Evolutionary conservation across 768 basidiomycete species (phyloP).

Genomic region (Amanita molliuscula): DNA sequence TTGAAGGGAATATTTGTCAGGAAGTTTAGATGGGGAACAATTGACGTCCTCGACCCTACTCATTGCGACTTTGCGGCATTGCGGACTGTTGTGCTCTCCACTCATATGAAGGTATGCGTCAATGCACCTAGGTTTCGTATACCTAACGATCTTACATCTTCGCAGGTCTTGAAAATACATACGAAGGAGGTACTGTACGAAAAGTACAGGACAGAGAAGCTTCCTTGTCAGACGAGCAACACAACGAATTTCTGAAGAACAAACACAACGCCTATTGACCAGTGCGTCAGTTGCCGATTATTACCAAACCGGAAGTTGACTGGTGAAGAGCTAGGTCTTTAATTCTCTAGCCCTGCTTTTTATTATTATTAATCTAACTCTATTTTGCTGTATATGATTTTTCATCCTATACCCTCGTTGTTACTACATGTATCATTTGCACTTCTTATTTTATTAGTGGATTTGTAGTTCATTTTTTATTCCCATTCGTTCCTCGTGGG

Average conservation of each 20-base stretch:
- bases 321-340: conserved; percentile 13
- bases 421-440: conserved; percentile 7
- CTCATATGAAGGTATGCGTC: conserved; percentile 58
- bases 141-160: background rate
- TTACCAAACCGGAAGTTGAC: background rate
- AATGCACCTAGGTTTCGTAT: background rate
- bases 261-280: conserved; percentile 62
- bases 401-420: conserved; percentile 9
- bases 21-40: conserved; percentile 80
- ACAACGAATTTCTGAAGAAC: conserved; percentile 63
- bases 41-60: conserved; percentile 76
- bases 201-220: conserved; percentile 85
- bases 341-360: conserved; percentile 2
- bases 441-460: conserved; percentile 10
- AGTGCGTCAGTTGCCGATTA: conserved; percentile 30
- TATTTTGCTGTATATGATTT: background rate
- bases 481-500: conserved; percentile 3
- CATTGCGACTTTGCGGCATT: conserved; percentile 87
- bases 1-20: conserved; percentile 68
- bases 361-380: background rate
- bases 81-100: conserved; percentile 74
- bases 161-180: conserved; percentile 66
- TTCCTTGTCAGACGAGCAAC: conserved; percentile 81
- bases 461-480: conserved; percentile 9
- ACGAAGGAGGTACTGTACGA: conserved; percentile 91